Conservation (phyloP, 352 stramenopile species). For the Halophytophthora batemanensis region DNA sequence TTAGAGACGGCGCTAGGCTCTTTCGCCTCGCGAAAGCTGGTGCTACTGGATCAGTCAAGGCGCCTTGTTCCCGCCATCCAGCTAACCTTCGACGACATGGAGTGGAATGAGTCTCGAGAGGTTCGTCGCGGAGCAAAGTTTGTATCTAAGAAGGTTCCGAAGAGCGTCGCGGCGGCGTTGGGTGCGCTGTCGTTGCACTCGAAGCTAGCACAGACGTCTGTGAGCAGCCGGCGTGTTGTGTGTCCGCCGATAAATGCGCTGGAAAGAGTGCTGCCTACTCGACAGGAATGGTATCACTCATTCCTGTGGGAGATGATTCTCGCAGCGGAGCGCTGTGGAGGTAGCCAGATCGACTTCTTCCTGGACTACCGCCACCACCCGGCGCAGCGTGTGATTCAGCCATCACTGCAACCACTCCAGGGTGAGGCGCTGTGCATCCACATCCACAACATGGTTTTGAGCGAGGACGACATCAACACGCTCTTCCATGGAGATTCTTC, state of each 20-base stretch:
- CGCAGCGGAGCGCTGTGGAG: conserved; percentile 48
- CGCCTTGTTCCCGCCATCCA: conserved; percentile 28
- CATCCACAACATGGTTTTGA: conserved; percentile 57
- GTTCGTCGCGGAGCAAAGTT: conserved; percentile 48
- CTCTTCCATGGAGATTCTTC: conserved; percentile 53
- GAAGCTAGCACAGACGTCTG: conserved; percentile 56
- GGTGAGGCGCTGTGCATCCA: conserved; percentile 69
- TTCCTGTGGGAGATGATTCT: conserved; percentile 63
- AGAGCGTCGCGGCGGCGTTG: conserved; percentile 41
- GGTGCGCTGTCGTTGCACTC: conserved; percentile 64
- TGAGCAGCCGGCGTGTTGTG: conserved; percentile 41
- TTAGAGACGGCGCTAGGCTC: conserved; percentile 23
- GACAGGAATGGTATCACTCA: conserved; percentile 33
- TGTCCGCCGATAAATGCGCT: conserved; percentile 42
- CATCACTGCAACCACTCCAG: conserved; percentile 70
- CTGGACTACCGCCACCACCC: conserved; percentile 64
- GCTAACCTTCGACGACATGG: conserved; percentile 73
- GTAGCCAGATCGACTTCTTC: conserved; percentile 63
- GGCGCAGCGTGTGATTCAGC: conserved; percentile 62
- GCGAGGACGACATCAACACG: conserved; percentile 44
- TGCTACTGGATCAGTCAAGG: conserved; percentile 39
- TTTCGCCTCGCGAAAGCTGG: conserved; percentile 33
- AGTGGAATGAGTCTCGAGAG: conserved; percentile 65
- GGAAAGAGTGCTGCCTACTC: conserved; percentile 36
- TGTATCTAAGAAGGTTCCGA: conserved; percentile 44